Evolutionary conservation across 208 protist species (phyloP).

Genomic region (Novymonas esmeraldas): DNA sequence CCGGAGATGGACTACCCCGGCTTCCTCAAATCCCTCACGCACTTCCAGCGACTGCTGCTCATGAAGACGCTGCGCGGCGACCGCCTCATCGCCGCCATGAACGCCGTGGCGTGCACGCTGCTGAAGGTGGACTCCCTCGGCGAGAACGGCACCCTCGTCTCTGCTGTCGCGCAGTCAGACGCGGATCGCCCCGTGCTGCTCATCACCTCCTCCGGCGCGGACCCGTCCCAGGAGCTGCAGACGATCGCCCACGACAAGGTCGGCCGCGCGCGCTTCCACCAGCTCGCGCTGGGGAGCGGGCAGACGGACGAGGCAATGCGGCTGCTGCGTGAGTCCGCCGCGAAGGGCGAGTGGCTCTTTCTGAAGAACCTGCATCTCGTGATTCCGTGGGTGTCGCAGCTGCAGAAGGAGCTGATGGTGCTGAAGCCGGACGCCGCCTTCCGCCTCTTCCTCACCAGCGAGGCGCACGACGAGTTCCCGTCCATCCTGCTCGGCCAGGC

Average conservation of each 20-base stretch:
- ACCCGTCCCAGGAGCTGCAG: conserved; percentile 96
- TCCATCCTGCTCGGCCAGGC: conserved; percentile 93
- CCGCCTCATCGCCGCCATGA: conserved; percentile 95
- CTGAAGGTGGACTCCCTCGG: conserved; percentile 78
- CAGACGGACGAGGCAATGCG: conserved; percentile 92
- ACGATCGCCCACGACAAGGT: conserved; percentile 77
- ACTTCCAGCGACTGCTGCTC: conserved; percentile 95
- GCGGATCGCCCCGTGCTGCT: conserved; percentile 89
- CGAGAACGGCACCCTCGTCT: conserved; percentile 66
- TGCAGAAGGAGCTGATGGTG: conserved; percentile 93
- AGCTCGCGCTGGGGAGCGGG: conserved; percentile 96
- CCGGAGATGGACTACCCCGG: conserved; percentile 90
- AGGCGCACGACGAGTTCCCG: conserved; percentile 95
- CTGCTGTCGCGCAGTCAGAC: conserved; percentile 55
- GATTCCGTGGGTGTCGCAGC: conserved; percentile 90
- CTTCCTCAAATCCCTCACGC: conserved; percentile 82
- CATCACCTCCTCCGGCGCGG: conserved; percentile 95
- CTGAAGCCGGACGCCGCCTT: conserved; percentile 90
- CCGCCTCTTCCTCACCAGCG: conserved; percentile 96
- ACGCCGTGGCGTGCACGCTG: conserved; percentile 72
- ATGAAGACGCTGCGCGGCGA: conserved; percentile 96
- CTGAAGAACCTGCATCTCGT: conserved; percentile 98
- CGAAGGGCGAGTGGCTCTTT: conserved; percentile 94
- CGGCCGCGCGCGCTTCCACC: conserved; percentile 84
- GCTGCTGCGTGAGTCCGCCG: conserved; percentile 71